phyloP scores from a whole-genome alignment of 768 basidiomycete genomes.

The Leccinum truebloodii region DNA sequence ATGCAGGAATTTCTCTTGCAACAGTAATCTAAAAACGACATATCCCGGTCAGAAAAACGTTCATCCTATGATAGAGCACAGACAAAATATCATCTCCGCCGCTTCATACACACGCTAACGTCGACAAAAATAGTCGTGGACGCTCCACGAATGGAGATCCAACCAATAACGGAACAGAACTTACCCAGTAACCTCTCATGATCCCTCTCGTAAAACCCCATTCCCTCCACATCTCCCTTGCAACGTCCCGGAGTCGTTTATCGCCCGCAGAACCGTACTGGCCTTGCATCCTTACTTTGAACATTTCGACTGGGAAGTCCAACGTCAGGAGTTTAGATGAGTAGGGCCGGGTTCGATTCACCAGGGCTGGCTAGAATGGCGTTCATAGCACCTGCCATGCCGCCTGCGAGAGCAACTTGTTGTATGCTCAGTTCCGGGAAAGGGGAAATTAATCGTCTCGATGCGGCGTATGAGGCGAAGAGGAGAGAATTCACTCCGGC shows the following conservation, averaged over 20 bases:
- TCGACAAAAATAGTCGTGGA: not conserved
- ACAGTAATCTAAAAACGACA: constrained; percentile 68
- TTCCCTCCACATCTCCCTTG: constrained; percentile 79
- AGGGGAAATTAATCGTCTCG: constrained; percentile 82
- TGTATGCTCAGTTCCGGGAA: constrained; percentile 80
- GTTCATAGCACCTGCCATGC: constrained; percentile 91
- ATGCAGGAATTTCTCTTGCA: constrained; percentile 92
- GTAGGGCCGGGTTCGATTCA: constrained; percentile 27
- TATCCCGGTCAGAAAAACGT: constrained; percentile 1
- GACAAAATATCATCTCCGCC: not conserved
- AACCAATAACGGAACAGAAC: constrained; percentile 14
- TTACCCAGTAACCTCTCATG: constrained; percentile 97
- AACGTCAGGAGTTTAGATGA: not conserved
- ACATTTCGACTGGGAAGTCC: constrained; percentile 79
- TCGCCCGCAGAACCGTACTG: constrained; percentile 85
- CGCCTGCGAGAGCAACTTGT: constrained; percentile 82
- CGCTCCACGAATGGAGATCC: not conserved
- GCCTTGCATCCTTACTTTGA: constrained; percentile 97
- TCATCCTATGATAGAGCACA: not conserved
- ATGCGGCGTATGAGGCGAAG: constrained; percentile 87
- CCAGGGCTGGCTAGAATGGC: constrained; percentile 90
- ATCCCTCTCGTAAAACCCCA: constrained; percentile 88
- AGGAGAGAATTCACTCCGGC: constrained; percentile 95
- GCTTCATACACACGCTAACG: not conserved
- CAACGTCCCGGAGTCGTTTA: constrained; percentile 71